phyloP scores from a whole-genome alignment of 805 yeast species.

The Kluyveromyces aestuarii region DNA sequence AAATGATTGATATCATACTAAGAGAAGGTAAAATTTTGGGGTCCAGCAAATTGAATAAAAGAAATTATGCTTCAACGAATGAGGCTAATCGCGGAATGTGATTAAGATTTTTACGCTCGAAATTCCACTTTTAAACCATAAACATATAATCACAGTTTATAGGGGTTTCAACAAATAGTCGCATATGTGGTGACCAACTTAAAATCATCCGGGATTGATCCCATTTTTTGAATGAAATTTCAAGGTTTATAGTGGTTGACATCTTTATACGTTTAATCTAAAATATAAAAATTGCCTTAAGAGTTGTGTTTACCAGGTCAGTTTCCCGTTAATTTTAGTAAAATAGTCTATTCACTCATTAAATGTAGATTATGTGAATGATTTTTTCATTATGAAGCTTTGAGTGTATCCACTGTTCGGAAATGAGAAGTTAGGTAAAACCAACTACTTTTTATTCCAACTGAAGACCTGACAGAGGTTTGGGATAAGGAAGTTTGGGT shows the following conservation, averaged over 20 bases:
- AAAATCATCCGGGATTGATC: neutral
- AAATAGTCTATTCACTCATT: neutral
- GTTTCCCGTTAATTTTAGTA: neutral
- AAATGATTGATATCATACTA: slow-evolving; percentile 49
- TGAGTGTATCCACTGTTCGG: neutral
- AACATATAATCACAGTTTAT: too few species aligned
- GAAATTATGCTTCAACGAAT: slow-evolving; percentile 34
- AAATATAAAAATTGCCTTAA: too few species aligned
- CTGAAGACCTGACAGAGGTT: neutral
- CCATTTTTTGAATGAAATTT: too few species aligned
- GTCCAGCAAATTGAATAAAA: slow-evolving; percentile 19
- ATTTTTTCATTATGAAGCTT: neutral
- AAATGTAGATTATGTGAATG: neutral
- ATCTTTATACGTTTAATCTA: too few species aligned
- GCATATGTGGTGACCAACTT: neutral
- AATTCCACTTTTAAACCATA: too few species aligned
- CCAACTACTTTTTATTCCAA: neutral
- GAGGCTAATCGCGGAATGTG: slow-evolving; percentile 28
- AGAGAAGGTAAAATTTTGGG: slow-evolving; percentile 49
- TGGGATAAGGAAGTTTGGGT: neutral
- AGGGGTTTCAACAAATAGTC: neutral
- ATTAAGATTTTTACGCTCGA: neutral
- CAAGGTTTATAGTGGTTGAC: too few species aligned
- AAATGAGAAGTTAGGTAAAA: neutral
- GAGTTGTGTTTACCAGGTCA: too few species aligned